Conservation (phyloP, 768 basidiomycete genomes). For the Rhodotorula graminis region DNA sequence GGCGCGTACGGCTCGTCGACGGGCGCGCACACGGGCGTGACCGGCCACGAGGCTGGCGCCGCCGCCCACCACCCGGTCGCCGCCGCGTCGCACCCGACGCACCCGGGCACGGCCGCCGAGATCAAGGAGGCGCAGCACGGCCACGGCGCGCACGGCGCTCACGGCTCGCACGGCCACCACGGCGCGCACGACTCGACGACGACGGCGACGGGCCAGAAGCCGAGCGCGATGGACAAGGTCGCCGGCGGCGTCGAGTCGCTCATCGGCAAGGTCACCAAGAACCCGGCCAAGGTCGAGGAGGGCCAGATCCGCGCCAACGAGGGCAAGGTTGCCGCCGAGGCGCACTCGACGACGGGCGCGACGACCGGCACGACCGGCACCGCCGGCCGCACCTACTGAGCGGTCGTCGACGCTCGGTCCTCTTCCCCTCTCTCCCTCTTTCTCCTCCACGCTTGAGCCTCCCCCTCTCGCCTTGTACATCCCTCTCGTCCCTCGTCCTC, state of each 20-base stretch:
- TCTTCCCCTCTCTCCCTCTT: too few species aligned
- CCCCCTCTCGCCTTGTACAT: too few species aligned
- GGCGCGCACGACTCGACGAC: not conserved
- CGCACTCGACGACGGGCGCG: not conserved
- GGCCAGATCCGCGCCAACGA: constrained; percentile 5
- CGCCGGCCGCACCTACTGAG: not conserved
- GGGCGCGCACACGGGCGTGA: not conserved
- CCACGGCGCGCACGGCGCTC: not conserved
- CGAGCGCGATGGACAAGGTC: not conserved
- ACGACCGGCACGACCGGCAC: not conserved
- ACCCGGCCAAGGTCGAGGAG: constrained; percentile 11
- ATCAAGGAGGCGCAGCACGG: not conserved
- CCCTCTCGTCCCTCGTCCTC: too few species aligned
- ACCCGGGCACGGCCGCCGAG: not conserved
- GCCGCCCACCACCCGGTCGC: not conserved
- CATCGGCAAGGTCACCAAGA: constrained; percentile 8
- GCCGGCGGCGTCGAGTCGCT: not conserved
- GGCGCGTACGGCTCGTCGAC: not conserved
- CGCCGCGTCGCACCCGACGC: not conserved
- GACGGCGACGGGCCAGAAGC: constrained; percentile 3
- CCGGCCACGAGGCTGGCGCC: not conserved
- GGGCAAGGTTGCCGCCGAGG: constrained; percentile 12
- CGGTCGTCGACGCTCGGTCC: too few species aligned
- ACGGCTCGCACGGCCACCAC: not conserved
- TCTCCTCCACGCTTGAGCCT: too few species aligned